Evolutionary conservation across 805 yeast genomes (phyloP).

Genomic region (Metschnikowia koreensis): DNA sequence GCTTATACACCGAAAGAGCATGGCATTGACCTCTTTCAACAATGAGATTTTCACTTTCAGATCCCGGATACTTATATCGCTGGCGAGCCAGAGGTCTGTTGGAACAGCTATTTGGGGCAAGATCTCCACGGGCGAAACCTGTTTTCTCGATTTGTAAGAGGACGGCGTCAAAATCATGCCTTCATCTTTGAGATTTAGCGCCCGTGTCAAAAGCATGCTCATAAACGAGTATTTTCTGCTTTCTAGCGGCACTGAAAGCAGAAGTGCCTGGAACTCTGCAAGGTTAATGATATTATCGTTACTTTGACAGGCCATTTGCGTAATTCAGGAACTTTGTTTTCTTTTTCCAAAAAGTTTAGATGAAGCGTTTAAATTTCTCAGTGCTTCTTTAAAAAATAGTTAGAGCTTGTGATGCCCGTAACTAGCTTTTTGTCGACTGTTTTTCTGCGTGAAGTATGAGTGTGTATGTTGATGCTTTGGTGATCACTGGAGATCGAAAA

Average conservation of each 20-base stretch:
- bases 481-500: not conserved
- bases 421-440: not conserved
- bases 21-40: conserved; percentile 31
- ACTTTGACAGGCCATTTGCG: not conserved
- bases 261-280: conserved; percentile 22
- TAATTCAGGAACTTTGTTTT: not conserved
- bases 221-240: conserved; percentile 27
- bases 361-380: not conserved
- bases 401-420: not conserved
- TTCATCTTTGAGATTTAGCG: conserved; percentile 23
- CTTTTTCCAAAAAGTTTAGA: not conserved
- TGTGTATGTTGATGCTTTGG: not conserved
- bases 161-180: conserved; percentile 13
- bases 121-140: conserved; percentile 21
- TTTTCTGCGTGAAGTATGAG: not conserved
- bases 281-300: conserved; percentile 3
- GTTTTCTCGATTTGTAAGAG: not conserved
- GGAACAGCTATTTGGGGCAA: conserved; percentile 37
- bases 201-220: conserved; percentile 25
- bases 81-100: conserved; percentile 36
- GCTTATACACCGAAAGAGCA: conserved; percentile 19
- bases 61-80: conserved; percentile 30
- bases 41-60: conserved; percentile 31
- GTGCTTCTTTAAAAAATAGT: too few species aligned
- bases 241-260: conserved; percentile 28